Evolutionary conservation across 1,284 basidiomycete species (phyloP).

Genomic region (Sporisorium scitamineum): DNA sequence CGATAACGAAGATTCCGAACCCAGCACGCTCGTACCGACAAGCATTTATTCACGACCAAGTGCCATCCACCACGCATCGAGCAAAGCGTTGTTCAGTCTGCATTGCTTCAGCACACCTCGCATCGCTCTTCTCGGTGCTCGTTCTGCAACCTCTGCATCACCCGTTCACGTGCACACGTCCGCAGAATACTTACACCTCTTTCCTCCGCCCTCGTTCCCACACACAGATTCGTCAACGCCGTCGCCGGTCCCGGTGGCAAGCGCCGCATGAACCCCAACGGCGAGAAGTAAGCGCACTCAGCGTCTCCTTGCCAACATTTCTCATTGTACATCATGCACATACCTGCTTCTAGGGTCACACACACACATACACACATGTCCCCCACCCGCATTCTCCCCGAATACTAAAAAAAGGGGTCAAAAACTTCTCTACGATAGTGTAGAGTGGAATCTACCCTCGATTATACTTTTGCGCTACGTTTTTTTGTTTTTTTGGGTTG

Average conservation of each 20-base stretch:
- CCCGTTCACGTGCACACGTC: not conserved
- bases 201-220: conserved; percentile 62
- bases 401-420: conserved; percentile 13
- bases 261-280: conserved; percentile 80
- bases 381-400: conserved; percentile 5
- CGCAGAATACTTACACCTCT: not conserved
- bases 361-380: no score
- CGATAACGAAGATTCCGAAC: not conserved
- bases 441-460: not conserved
- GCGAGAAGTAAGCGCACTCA: conserved; percentile 59
- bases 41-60: no score
- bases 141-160: not conserved
- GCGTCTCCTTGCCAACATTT: not conserved
- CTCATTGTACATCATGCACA: not conserved
- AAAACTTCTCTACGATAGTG: not conserved
- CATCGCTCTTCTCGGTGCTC: not conserved
- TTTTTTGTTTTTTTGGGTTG: not conserved
- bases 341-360: conserved; percentile 21
- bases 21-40: no score
- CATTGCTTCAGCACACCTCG: not conserved
- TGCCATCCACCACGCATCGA: not conserved
- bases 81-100: not conserved
- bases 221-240: conserved; percentile 91
- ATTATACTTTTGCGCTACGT: not conserved
- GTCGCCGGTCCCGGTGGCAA: conserved; percentile 90